Conservation (phyloP, 2,329 filamentous ascomycete genomes). For the Didymella keratinophila region DNA sequence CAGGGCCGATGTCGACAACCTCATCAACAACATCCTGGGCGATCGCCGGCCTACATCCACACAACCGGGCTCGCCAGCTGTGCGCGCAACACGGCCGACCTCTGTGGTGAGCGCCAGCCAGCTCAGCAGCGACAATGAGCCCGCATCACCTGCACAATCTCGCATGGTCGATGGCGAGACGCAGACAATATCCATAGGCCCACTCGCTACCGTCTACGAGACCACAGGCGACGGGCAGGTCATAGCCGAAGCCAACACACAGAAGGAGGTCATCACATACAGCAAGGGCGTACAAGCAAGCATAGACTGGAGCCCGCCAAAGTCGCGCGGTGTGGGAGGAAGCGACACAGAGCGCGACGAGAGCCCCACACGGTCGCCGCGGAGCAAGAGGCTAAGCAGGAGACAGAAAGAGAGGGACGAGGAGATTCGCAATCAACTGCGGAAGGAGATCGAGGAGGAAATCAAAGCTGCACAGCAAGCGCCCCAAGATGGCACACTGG, state of each 20-base stretch:
- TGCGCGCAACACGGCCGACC: conserved; percentile 75
- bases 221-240: conserved; percentile 70
- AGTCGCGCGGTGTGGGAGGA: conserved; percentile 61
- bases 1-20: conserved; percentile 71
- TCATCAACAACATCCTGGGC: conserved; percentile 84
- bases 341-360: conserved; percentile 69
- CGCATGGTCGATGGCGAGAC: conserved; percentile 55
- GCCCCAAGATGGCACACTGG: conserved; percentile 53
- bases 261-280: conserved; percentile 85
- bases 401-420: conserved; percentile 85
- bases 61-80: conserved; percentile 60
- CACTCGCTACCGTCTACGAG: conserved; percentile 81
- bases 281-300: conserved; percentile 96
- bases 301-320: conserved; percentile 70
- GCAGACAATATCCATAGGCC: conserved; percentile 77
- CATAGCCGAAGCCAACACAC: conserved; percentile 71
- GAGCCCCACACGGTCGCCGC: conserved; percentile 59
- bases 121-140: conserved; percentile 72
- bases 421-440: conserved; percentile 82
- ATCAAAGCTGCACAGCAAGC: conserved; percentile 70
- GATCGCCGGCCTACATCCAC: conserved; percentile 77
- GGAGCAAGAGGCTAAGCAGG: conserved; percentile 77
- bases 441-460: conserved; percentile 92
- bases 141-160: conserved; percentile 26
- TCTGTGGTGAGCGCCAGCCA: conserved; percentile 85